Base-by-base conservation (phyloP, 495 filamentous ascomycete species). In the Talaromyces stipitatus region DNA sequence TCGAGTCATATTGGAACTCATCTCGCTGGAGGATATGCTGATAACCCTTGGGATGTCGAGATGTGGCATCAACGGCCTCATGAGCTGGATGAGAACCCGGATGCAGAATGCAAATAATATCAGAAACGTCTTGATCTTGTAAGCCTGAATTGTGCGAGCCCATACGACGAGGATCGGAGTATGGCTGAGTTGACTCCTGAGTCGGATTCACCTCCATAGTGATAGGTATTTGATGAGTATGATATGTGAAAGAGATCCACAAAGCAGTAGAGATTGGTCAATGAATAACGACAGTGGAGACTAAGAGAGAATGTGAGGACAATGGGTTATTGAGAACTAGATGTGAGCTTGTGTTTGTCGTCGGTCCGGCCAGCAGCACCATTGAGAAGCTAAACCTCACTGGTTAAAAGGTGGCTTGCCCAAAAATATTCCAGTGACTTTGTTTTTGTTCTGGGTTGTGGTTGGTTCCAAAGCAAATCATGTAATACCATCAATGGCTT, bases 101-200 rank as follows among this genome's bases (percentile, higher is more conserved):
- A 57, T 94, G 84, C 3, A 98, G 80, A 47, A 96, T 86, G 70
- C 90, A 95, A 51, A 97, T 81, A 58, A 97, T 89, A 62, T 96
- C 92, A 27, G 88, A 77, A 27, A 91, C 78, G 62, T 96, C 92
- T 58, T 90, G 74, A 41, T 90, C 88, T 50, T 79, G 85, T 11
- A 94, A 80, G 24, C 87, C 88, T 20, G 91, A 92, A 60, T 83
- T 85, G 63, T 87, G 84, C 59, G 85, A 74, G 14, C 90, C 90
- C 55, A 85, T 67, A 18, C 90, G 83, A 46, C 90, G 82, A 38
- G 90, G 89, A 68, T 95, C 92, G 55, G 88, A 71, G 56, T 86
- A 82, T 62, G 82, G 85, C 65, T 97, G 91, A 1, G 94, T 97
- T 45, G 85, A 82, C 79, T 78, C 81, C 62, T 85, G 84, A 10